A percentile compares a stretch with the other conserved stretches of the same genome.
Evolutionary conservation across 2,329 filamentous ascomycete genomes (phyloP).

Genomic region (Hypoxylon sp.): DNA sequence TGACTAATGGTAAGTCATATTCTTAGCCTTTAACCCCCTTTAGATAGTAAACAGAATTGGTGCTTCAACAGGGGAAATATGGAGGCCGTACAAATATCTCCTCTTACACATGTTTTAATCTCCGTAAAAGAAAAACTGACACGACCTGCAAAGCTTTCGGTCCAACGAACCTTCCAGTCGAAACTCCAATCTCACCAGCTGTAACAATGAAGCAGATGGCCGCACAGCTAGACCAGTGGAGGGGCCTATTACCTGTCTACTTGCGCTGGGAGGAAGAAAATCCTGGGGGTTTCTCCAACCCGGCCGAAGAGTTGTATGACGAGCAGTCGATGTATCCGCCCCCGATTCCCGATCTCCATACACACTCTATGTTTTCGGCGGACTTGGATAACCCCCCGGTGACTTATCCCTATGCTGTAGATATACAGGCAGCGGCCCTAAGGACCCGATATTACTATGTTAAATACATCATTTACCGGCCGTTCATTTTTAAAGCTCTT

Average conservation of each 20-base stretch:
- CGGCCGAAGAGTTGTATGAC: constrained; percentile 42
- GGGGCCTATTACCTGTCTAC: constrained; percentile 66
- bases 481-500: constrained; percentile 72
- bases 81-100: not conserved
- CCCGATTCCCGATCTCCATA: constrained; percentile 48
- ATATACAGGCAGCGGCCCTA: constrained; percentile 70
- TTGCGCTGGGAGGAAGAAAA: constrained; percentile 72
- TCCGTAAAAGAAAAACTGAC: constrained; percentile 17
- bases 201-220: constrained; percentile 66
- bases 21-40: not conserved
- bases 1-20: constrained; percentile 65
- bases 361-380: constrained; percentile 61
- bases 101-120: not conserved
- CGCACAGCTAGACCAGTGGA: constrained; percentile 70
- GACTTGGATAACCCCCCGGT: constrained; percentile 62
- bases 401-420: constrained; percentile 66
- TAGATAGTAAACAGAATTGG: not conserved
- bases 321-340: constrained; percentile 46
- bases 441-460: constrained; percentile 72
- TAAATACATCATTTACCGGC: constrained; percentile 70
- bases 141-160: constrained; percentile 27
- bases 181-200: constrained; percentile 36
- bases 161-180: constrained; percentile 36
- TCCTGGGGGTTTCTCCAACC: constrained; percentile 59
- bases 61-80: not conserved